Percentiles rank a stretch among this genome's conserved stretches.
These are phyloP conservation scores for Diatrype stigma DNA, from an alignment of 2,329 filamentous ascomycete genomes.

Conservation along the genomic window DNA sequence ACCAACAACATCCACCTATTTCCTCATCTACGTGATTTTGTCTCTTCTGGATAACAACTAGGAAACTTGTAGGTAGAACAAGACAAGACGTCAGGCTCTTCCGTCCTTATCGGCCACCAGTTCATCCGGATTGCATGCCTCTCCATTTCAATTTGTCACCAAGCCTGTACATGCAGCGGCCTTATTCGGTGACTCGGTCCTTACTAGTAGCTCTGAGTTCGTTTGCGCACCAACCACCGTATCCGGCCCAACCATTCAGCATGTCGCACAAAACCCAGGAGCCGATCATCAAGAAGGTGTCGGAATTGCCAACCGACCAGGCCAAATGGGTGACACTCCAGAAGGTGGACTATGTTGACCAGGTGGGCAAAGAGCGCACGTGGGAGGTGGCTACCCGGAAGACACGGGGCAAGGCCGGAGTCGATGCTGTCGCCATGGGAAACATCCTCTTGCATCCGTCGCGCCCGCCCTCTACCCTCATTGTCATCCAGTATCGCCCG, in stretches of 20 bases:
- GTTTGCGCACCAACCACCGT: neutral
- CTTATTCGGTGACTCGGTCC: neutral
- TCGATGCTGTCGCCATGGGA: constrained; percentile 60
- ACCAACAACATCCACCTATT: neutral
- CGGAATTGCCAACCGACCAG: constrained; percentile 45
- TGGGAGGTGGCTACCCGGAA: constrained; percentile 60
- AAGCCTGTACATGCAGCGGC: neutral
- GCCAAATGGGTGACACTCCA: constrained; percentile 55
- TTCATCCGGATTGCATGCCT: neutral
- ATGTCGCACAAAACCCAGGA: constrained; percentile 38
- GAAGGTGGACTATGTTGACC: constrained; percentile 55
- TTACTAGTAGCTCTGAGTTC: neutral
- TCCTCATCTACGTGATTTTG: neutral
- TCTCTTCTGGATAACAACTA: no score
- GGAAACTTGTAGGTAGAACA: no score
- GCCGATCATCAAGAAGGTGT: constrained; percentile 41
- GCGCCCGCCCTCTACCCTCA: constrained; percentile 40
- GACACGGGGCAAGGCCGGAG: constrained; percentile 48
- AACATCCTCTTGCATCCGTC: constrained; percentile 49
- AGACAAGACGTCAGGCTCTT: neutral
- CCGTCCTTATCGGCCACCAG: neutral
- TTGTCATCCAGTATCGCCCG: constrained; percentile 50
- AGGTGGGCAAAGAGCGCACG: constrained; percentile 46
- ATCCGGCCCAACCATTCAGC: constrained; percentile 13
- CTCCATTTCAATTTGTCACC: no score